Base-by-base conservation (phyloP, 169 alveolate genomes). In the Sarcocystis neurona region DNA sequence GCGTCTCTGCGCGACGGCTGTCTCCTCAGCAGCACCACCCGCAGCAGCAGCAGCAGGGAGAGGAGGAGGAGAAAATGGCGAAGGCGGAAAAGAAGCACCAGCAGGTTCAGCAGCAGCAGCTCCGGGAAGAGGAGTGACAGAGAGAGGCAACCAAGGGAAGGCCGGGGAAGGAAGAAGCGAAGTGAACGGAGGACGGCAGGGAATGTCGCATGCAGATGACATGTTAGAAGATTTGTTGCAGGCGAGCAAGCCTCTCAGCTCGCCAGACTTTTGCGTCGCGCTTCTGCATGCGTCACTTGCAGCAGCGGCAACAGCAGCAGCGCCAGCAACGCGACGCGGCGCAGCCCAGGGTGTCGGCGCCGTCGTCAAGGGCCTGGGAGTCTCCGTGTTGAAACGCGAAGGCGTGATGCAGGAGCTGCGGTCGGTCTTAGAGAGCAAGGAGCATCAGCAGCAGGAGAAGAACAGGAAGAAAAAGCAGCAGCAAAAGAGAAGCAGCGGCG, bases 341-440 rank as follows among this genome's bases (percentile, higher is more conserved):
- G 91, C 58, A 6, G 87, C 91, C 48, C 56, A 27, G 48, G 87
- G 82, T 0, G 23, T 87, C 30, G 87, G 82, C 1, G 91, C 85
- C 30, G 5, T 70, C 58, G 74, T 87, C 43, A 87, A 87, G 78
- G 91, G 91, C 18, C 70, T 87, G 60, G 91, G 91, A 1, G 53
- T 87, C 10, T 5, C 39, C 32, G 12, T 72, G 27, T 34, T 87
- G 37, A 53, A 44, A 74, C n/a, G 44, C 1, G 53, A 50, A 46
- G 47, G 23, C 3, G 60, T 87, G 44, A 32, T 87, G 80, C 47
- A 75, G 47, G 41, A 30, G 30, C 79, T 87, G 50, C 63, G 53
- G 85, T 44, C 12, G 39, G 86, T 80, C 30, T 23, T 53, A 41
- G 66, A 39, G 32, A 23, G 47, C 32, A 63, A 72, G 41, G 79